Base-by-base conservation (phyloP, 306 rosid genomes). In the Macrotyloma uniflorum region DNA sequence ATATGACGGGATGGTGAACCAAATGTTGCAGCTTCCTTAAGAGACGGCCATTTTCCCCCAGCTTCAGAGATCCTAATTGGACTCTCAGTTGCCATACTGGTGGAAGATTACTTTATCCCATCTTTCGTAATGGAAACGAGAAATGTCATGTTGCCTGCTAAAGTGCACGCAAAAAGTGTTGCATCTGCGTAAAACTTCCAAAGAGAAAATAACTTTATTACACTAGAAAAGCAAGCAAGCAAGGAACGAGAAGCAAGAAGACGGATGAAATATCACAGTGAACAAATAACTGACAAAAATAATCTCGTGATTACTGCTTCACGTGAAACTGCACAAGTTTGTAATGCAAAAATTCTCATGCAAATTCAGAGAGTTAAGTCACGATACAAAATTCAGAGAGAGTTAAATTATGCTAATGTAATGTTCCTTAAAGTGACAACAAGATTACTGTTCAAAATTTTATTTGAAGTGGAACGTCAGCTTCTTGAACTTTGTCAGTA, bases 1-100 rank as follows among this genome's bases (percentile, higher is more conserved):
- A 72, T 77, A 71, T 72, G 80, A 54, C 62, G 89, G 67, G 92
- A 80, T 12, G 88, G 43, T n/a, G 78, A 43, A 15, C 80, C 87
- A 85, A 73, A 81, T 38, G 82, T 82, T 32, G 85, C 76, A 45
- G 87, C 82, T 81, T 83, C 89, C 74, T 81, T 83, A 74, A 74
- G 92, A 61, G 95, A 78, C 2, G 87, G 86, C 95, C 95, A 90
- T 72, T 90, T 90, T 19, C 89, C 89, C 80, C 91, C 83, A 45
- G 95, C 87, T 88, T 87, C 92, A 9, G 92, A 82, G 76, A 90
- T 83, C 84, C 96, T 88, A 33, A 90, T 88, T 54, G 89, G 91
- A 83, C 93, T 90, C 79, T 90, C 93, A 14, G 96, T 90, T 10
- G 96, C 90, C 96, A 90, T 90, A 28, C 36, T 54, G 74, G 32